Conservation (phyloP, 306 rosid species). For the Begonia fuchsioides region DNA sequence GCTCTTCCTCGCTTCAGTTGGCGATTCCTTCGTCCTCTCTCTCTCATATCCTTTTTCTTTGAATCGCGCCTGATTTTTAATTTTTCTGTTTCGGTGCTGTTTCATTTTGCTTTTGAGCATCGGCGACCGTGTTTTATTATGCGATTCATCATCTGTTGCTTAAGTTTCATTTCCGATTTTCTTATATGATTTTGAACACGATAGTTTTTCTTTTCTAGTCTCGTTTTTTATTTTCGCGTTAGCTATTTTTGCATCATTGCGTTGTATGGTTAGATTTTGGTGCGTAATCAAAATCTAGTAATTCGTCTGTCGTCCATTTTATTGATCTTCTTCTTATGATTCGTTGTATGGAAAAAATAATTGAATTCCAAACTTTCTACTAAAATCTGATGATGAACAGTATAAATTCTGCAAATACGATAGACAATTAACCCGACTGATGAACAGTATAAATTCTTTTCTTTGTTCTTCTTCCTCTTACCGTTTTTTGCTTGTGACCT, state of each 20-base stretch:
- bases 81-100: no score
- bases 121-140: no score
- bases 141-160: not conserved
- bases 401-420: not conserved
- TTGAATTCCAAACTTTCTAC: no score
- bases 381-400: not conserved
- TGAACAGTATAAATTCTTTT: no score
- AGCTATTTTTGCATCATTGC: not conserved
- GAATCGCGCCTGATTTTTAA: no score
- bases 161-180: not conserved
- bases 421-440: not conserved
- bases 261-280: not conserved
- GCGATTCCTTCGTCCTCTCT: slow-evolving; percentile 54
- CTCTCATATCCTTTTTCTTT: slow-evolving; percentile 53
- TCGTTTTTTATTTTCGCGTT: not conserved
- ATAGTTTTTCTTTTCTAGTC: not conserved
- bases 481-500: slow-evolving; percentile 20
- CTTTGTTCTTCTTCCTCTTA: not conserved
- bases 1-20: slow-evolving; percentile 43
- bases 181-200: no score
- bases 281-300: not conserved
- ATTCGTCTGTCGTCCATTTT: no score
- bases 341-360: no score
- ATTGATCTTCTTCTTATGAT: no score
- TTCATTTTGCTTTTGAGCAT: no score